A percentile compares a stretch with the other conserved stretches of the same genome.
Evolutionary conservation across 352 stramenopile species (phyloP).

Genomic region (Phytophthora boehmeriae): DNA sequence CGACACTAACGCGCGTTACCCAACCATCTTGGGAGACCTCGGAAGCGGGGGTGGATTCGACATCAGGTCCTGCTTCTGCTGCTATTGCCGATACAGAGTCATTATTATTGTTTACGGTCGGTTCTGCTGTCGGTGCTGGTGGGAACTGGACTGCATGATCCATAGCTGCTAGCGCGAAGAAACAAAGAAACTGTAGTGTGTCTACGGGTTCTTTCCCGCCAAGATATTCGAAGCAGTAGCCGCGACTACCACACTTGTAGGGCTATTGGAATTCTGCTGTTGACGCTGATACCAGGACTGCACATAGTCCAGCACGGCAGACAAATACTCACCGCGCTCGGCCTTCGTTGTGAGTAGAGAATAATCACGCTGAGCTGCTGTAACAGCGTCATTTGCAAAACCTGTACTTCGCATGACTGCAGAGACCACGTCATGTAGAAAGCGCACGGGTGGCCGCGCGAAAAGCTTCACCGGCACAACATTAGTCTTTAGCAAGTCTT

Average conservation of each 20-base stretch:
- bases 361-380: constrained; percentile 64
- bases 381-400: constrained; percentile 37
- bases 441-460: constrained; percentile 74
- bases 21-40: constrained; percentile 40
- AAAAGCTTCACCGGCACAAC: constrained; percentile 77
- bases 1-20: constrained; percentile 68
- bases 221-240: constrained; percentile 81
- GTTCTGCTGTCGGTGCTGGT: background rate
- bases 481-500: constrained; percentile 74
- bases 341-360: constrained; percentile 68
- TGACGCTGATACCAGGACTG: constrained; percentile 56
- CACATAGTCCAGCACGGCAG: constrained; percentile 76
- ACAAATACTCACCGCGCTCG: constrained; percentile 77
- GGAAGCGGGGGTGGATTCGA: background rate
- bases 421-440: constrained; percentile 82
- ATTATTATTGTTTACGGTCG: background rate
- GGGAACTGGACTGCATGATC: constrained; percentile 51
- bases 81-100: constrained; percentile 1
- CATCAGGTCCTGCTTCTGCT: constrained; percentile 5
- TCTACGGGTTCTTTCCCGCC: constrained; percentile 77
- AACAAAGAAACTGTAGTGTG: constrained; percentile 81
- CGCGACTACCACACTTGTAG: constrained; percentile 51
- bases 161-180: constrained; percentile 61
- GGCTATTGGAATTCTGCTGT: constrained; percentile 22
- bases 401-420: constrained; percentile 72